Conservation (phyloP, 2,329 filamentous ascomycete species). For the Sporothrix dimorphospora region DNA sequence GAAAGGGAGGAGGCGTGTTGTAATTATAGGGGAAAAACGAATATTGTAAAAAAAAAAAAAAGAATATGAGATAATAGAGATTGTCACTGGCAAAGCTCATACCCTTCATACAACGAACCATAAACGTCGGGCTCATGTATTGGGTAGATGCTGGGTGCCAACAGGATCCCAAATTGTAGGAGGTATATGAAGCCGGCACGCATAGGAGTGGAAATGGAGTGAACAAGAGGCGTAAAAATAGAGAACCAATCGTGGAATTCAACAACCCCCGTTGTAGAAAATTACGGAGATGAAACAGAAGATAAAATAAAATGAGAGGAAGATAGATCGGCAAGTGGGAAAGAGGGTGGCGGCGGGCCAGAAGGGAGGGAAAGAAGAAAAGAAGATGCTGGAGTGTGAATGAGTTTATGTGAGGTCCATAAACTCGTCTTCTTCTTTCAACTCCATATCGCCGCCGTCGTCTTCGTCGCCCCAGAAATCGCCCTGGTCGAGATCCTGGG, state of each 20-base stretch:
- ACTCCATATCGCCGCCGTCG: constrained; percentile 64
- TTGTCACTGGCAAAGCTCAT: background rate
- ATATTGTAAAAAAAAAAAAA: background rate
- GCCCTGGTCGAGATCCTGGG: constrained; percentile 55
- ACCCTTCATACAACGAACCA: background rate
- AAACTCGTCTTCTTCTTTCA: constrained; percentile 36
- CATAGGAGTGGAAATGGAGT: background rate
- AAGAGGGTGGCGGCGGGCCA: background rate
- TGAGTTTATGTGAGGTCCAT: constrained; percentile 32
- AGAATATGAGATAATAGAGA: background rate
- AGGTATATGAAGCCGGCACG: background rate
- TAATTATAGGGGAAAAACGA: background rate
- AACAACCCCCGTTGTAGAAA: background rate
- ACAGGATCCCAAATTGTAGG: background rate
- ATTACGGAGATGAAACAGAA: background rate
- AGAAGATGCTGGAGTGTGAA: background rate
- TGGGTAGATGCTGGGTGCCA: background rate
- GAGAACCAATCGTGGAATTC: background rate
- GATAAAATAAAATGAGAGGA: background rate
- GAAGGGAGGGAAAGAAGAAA: constrained; percentile 33
- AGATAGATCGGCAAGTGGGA: background rate
- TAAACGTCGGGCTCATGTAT: background rate
- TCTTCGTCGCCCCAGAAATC: constrained; percentile 72
- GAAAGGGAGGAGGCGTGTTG: background rate
- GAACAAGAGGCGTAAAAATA: constrained; percentile 18